phyloP scores from a whole-genome alignment of 805 yeast species.

The Nakazawaea peltata region DNA sequence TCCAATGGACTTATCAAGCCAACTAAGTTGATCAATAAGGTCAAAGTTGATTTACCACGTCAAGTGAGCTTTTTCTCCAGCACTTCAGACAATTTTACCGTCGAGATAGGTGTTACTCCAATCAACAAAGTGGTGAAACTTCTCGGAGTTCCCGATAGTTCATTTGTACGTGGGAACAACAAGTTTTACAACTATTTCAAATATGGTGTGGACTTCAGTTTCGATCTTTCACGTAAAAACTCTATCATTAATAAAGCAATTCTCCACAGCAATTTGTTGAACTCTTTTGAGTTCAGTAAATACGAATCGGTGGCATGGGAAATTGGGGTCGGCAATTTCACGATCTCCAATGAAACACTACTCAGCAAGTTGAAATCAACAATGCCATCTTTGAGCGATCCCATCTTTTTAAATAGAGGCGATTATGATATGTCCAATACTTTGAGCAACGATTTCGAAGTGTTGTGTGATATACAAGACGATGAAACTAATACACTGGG shows the following conservation, averaged over 20 bases:
- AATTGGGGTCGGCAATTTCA: too few species aligned
- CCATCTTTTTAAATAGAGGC: conserved; percentile 23
- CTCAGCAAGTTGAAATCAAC: neutral
- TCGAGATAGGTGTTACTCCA: conserved; percentile 33
- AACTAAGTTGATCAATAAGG: neutral
- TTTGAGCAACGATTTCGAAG: conserved; percentile 3
- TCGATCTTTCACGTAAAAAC: conserved; percentile 23
- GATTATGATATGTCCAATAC: conserved; percentile 22
- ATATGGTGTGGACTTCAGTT: conserved; percentile 47
- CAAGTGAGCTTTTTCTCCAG: too few species aligned
- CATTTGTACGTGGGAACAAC: conserved; percentile 20
- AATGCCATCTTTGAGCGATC: conserved; percentile 11
- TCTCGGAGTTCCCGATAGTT: conserved; percentile 53
- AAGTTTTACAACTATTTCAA: conserved; percentile 51
- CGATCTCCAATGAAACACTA: neutral
- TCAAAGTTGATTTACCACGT: neutral
- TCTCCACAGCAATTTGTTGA: conserved; percentile 45
- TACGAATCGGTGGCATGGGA: conserved; percentile 46
- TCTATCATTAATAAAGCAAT: conserved; percentile 31
- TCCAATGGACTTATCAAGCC: too few species aligned
- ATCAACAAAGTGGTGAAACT: conserved; percentile 39
- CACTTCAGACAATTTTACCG: too few species aligned
- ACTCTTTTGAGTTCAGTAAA: conserved; percentile 42
- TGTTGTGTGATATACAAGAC: too few species aligned
- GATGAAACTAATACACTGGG: conserved; percentile 8